Percentiles rank a stretch among this genome's conserved stretches.
Conservation (phyloP, 257 asterid species). For the Solanum paucissectum region DNA sequence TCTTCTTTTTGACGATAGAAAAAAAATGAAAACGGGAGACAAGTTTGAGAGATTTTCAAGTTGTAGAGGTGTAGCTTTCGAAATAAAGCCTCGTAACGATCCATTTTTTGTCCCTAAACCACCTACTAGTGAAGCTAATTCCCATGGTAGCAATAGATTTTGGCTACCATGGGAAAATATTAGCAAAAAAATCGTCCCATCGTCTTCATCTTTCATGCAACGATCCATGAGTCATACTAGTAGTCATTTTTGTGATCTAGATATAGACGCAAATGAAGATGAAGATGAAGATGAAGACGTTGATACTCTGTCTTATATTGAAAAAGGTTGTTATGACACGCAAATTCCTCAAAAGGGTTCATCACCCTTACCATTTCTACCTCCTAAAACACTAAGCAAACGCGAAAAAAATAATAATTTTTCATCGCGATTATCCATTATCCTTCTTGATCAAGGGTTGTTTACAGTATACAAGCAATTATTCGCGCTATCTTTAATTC, state of each 20-base stretch:
- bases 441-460: constrained; percentile 68
- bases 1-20: background rate
- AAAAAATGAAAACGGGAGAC: constrained; percentile 20
- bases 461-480: constrained; percentile 68
- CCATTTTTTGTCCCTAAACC: constrained; percentile 26
- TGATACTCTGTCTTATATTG: constrained; percentile 21
- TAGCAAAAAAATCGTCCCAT: constrained; percentile 21
- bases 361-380: constrained; percentile 7
- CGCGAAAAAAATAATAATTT: constrained; percentile 7
- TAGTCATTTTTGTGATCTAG: constrained; percentile 68
- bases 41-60: constrained; percentile 39
- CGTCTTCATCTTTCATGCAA: constrained; percentile 12
- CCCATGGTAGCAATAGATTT: constrained; percentile 6
- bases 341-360: background rate
- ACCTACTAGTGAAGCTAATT: background rate
- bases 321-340: constrained; percentile 27
- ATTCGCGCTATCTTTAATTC: constrained; percentile 30
- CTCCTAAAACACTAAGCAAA: constrained; percentile 6
- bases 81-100: constrained; percentile 52
- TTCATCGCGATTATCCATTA: constrained; percentile 36
- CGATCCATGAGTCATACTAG: constrained; percentile 49
- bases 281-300: constrained; percentile 8
- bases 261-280: constrained; percentile 9
- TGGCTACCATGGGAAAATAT: constrained; percentile 42
- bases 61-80: constrained; percentile 73